Evolutionary conservation across 2,329 filamentous ascomycete genomes (phyloP).

Genomic region (Sporothrix euskadiensis): DNA sequence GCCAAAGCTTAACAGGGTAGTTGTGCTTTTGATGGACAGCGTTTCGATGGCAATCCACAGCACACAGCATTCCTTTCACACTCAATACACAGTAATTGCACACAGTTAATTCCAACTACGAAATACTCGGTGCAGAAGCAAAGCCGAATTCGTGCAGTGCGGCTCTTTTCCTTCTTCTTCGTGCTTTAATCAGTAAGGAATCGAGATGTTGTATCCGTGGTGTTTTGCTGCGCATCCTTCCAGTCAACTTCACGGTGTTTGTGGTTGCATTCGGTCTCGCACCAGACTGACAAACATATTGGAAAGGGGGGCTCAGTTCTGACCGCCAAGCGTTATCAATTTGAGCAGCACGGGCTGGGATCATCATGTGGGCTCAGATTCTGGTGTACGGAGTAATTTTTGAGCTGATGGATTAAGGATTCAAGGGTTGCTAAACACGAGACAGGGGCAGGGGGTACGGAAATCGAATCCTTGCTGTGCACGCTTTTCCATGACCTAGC

Average conservation of each 20-base stretch:
- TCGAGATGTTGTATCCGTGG: not conserved
- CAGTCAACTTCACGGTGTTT: not conserved
- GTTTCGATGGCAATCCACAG: too few relatives aligned
- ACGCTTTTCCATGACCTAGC: not conserved
- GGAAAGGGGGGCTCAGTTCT: not conserved
- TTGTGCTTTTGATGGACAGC: not conserved
- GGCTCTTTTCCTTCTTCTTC: not conserved
- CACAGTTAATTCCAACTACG: too few relatives aligned
- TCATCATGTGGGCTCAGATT: not conserved
- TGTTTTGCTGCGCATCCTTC: not conserved
- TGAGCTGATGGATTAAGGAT: conserved; percentile 6
- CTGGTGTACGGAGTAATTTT: not conserved
- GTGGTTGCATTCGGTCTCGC: conserved; percentile 9
- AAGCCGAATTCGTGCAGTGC: not conserved
- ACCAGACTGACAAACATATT: not conserved
- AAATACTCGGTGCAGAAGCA: not conserved
- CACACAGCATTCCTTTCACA: too few relatives aligned
- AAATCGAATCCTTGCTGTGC: not conserved
- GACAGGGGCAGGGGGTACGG: not conserved
- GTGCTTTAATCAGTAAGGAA: not conserved
- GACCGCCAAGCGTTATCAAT: not conserved
- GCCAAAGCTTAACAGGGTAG: not conserved
- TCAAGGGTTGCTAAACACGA: conserved; percentile 4
- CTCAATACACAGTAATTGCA: too few relatives aligned
- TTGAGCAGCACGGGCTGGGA: not conserved